Conservation (phyloP, 768 basidiomycete genomes). For the Gyrodon lividus region DNA sequence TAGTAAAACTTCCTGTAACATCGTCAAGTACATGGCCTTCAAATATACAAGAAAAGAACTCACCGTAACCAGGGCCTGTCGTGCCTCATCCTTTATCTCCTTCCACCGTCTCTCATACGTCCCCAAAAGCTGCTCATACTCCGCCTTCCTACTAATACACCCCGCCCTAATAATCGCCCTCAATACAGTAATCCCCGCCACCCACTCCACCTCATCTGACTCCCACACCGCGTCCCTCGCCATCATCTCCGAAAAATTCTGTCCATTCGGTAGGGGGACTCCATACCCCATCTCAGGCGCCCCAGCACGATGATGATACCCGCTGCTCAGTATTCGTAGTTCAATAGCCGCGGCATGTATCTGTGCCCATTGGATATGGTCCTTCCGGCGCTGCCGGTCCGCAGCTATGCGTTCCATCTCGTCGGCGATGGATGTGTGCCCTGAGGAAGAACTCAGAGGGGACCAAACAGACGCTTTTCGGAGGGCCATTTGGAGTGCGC, state of each 20-base stretch:
- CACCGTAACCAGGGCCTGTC: slow-evolving; percentile 61
- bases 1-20: slow-evolving; percentile 46
- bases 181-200: slow-evolving; percentile 59
- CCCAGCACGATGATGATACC: slow-evolving; percentile 33
- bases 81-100: slow-evolving; percentile 65
- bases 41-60: slow-evolving; percentile 10
- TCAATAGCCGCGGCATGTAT: slow-evolving; percentile 66
- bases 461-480: slow-evolving; percentile 58
- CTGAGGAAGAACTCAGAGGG: slow-evolving; percentile 24
- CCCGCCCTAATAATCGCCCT: slow-evolving; percentile 57
- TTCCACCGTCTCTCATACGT: slow-evolving; percentile 68
- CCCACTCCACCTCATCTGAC: slow-evolving; percentile 66
- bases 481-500: slow-evolving; percentile 58
- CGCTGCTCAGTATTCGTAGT: slow-evolving; percentile 47
- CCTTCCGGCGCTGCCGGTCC: slow-evolving; percentile 60
- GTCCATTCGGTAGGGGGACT: slow-evolving; percentile 37
- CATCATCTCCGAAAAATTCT: slow-evolving; percentile 57
- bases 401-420: slow-evolving; percentile 63
- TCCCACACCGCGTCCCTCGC: slow-evolving; percentile 69
- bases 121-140: slow-evolving; percentile 54
- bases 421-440: slow-evolving; percentile 44
- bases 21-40: not conserved
- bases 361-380: slow-evolving; percentile 66
- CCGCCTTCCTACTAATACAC: slow-evolving; percentile 47
- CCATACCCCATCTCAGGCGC: slow-evolving; percentile 41